phyloP scores from a whole-genome alignment of 2,329 filamentous ascomycete genomes.

The Fusarium liriodendri region DNA sequence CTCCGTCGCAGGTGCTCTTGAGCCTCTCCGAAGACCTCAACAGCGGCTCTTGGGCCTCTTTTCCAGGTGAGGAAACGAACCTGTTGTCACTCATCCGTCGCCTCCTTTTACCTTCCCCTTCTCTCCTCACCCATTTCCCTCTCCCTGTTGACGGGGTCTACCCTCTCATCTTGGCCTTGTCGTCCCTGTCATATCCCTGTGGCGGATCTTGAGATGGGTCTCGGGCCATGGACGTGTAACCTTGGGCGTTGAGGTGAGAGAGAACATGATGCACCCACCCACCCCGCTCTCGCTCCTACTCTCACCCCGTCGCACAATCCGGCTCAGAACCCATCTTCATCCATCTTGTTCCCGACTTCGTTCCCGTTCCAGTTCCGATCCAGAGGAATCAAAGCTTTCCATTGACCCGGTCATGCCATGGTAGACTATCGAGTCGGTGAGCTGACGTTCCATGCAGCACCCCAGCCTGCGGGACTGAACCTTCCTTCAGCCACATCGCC shows the following conservation, averaged over 20 bases:
- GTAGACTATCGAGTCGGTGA: conserved; percentile 39
- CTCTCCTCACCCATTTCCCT: background rate
- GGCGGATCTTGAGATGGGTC: conserved; percentile 37
- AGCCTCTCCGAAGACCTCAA: conserved; percentile 31
- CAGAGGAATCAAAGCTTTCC: conserved; percentile 25
- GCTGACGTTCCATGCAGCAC: conserved; percentile 46
- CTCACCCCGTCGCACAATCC: conserved; percentile 29
- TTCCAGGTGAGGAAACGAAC: conserved; percentile 41
- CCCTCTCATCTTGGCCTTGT: conserved; percentile 9
- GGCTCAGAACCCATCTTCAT: conserved; percentile 27
- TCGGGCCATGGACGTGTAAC: conserved; percentile 28
- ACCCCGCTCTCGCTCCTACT: conserved; percentile 35
- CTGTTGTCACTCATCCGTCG: conserved; percentile 15
- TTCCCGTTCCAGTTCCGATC: conserved; percentile 22
- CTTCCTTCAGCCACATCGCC: conserved; percentile 21
- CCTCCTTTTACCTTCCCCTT: background rate
- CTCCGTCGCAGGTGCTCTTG: conserved; percentile 39
- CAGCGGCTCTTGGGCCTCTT: conserved; percentile 26
- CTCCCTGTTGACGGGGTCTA: background rate
- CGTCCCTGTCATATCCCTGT: conserved; percentile 21
- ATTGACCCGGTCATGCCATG: conserved; percentile 41
- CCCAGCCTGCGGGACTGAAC: conserved; percentile 34
- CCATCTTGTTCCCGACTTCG: conserved; percentile 27
- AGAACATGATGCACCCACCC: conserved; percentile 39
- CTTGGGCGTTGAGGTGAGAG: conserved; percentile 34